phyloP scores from a whole-genome alignment of 441 rosid genomes.

The Metrosideros polymorpha region DNA sequence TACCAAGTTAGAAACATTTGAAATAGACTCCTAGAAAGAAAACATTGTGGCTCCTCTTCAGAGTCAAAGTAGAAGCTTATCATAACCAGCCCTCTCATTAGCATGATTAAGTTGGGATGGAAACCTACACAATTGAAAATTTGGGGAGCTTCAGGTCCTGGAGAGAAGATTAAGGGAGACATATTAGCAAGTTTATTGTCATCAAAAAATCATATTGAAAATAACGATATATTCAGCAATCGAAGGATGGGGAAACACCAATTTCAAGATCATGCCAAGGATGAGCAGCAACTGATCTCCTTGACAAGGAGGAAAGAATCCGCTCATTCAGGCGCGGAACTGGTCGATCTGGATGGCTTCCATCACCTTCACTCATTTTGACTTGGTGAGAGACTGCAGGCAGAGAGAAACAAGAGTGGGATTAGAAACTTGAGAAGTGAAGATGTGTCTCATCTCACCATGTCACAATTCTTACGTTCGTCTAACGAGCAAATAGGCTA shows the following conservation, averaged over 20 bases:
- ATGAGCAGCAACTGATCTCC: constrained; percentile 11
- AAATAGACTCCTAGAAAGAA: neutral
- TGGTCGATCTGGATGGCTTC: neutral
- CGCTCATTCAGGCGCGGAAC: constrained; percentile 4
- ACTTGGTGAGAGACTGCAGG: neutral
- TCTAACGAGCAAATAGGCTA: neutral
- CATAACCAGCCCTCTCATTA: neutral
- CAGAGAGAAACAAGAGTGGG: neutral
- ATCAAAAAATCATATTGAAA: neutral
- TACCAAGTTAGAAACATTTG: neutral
- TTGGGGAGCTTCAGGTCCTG: constrained; percentile 9
- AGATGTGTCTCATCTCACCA: neutral
- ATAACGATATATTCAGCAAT: neutral
- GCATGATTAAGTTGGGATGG: neutral
- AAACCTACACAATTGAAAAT: neutral
- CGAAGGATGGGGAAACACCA: neutral
- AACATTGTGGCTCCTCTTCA: neutral
- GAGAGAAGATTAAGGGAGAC: neutral
- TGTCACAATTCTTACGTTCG: neutral
- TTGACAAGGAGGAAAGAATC: constrained; percentile 7
- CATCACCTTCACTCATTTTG: neutral
- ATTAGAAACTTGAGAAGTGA: neutral
- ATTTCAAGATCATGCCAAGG: constrained; percentile 15
- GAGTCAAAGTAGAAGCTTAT: neutral
- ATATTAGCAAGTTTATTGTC: neutral